phyloP scores from a whole-genome alignment of 2,329 filamentous ascomycete species.

The Aciculosporium take region DNA sequence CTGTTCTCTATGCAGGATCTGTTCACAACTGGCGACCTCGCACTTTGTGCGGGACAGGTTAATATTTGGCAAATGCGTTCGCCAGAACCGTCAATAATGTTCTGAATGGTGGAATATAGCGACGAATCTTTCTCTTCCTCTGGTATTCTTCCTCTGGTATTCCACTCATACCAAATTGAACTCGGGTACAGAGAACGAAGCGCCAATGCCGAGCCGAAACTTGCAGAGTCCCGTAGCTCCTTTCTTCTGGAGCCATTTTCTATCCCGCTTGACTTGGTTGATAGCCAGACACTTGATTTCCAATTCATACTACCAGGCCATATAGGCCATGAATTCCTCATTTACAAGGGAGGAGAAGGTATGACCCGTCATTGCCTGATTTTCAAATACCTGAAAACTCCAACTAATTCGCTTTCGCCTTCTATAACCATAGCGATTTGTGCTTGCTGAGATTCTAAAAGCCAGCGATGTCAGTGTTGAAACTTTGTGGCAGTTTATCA shows the following conservation, averaged over 20 bases:
- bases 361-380: not conserved
- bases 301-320: not conserved
- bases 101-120: conserved; percentile 6
- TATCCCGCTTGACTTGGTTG: not conserved
- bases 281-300: not conserved
- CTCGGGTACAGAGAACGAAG: not conserved
- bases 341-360: conserved; percentile 9
- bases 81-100: conserved; percentile 4
- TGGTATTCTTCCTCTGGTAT: conserved; percentile 1
- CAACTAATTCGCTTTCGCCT: not conserved
- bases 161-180: conserved; percentile 3
- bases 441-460: conserved; percentile 45
- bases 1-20: not conserved
- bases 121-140: conserved; percentile 4
- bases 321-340: conserved; percentile 5
- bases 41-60: not conserved
- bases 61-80: not conserved
- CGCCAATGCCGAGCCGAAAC: not conserved
- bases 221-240: not conserved
- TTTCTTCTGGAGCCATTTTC: not conserved
- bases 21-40: conserved; percentile 1
- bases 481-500: conserved; percentile 33
- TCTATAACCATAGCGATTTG: conserved; percentile 32
- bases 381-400: not conserved
- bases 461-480: conserved; percentile 34